A percentile compares a stretch with the other conserved stretches of the same genome.
Conservation (phyloP, 2,329 filamentous ascomycete genomes). For the Fusarium ramigenum region DNA sequence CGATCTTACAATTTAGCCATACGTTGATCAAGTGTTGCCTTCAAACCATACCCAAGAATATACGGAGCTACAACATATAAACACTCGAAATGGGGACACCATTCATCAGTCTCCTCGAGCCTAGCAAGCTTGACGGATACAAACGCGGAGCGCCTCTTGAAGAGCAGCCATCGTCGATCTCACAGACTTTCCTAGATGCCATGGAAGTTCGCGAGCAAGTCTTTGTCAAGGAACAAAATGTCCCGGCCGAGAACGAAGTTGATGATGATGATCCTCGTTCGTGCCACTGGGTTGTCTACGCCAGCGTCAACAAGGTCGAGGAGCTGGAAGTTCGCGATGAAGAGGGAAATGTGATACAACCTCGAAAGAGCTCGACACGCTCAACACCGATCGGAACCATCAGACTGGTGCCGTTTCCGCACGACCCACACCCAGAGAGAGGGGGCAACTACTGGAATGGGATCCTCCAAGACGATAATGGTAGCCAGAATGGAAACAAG, state of each 20-base stretch:
- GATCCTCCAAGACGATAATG: conserved; percentile 45
- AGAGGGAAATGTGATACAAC: conserved; percentile 51
- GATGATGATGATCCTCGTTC: conserved; percentile 82
- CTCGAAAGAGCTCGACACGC: conserved; percentile 56
- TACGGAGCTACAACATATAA: not conserved
- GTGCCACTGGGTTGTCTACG: conserved; percentile 91
- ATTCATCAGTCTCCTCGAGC: conserved; percentile 59
- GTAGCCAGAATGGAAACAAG: conserved; percentile 14
- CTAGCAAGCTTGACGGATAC: conserved; percentile 60
- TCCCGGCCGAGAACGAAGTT: conserved; percentile 74
- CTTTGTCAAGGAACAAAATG: conserved; percentile 68
- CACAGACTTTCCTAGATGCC: conserved; percentile 68
- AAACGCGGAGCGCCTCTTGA: conserved; percentile 51
- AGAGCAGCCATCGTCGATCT: conserved; percentile 57
- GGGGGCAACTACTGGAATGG: conserved; percentile 61
- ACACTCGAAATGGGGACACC: conserved; percentile 57
- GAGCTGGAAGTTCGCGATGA: conserved; percentile 56
- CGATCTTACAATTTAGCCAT: not conserved
- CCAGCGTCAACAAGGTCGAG: conserved; percentile 63
- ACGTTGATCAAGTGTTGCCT: not conserved
- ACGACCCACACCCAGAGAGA: conserved; percentile 68
- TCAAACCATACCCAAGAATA: not conserved
- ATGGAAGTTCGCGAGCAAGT: conserved; percentile 70
- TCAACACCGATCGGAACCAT: conserved; percentile 74
- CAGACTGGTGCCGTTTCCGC: conserved; percentile 83